Base-by-base conservation (phyloP, 179 eudicot species). In the Dionaea muscipula region DNA sequence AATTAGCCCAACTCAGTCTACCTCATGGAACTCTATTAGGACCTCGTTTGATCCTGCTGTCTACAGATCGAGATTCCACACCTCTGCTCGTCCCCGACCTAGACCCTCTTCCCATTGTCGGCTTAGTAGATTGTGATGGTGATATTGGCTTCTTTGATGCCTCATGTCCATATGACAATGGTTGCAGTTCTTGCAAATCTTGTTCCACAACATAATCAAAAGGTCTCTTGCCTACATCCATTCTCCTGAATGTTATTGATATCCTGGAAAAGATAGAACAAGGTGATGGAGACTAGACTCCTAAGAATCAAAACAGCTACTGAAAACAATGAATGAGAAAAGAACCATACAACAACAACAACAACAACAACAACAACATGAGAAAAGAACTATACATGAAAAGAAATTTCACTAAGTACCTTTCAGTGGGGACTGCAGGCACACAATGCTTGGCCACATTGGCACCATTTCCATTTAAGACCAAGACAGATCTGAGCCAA, bases 241-340 rank as follows among this genome's bases (percentile, higher is more conserved):
- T 87, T 70, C 62, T 87, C 61, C 96, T 71, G 70, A 87, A 84
- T 17, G 96, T 87, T 47, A 87, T 84, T 46, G 96, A 87, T 60
- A 87, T 87, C 80, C 96, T 87, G 46, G 15, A 25, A 17, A 23
- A 26, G 18, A 17, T 15, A 4, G 47, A 14, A 54, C 13, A 36
- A 22, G 47, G n/a, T 12, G 26, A 41, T 41, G 2, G 13, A 41
- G 18, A 41, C 1, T 6, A 18, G 0, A 41, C 46, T 41, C 13
- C 7, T 16, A 14, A 8, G 46, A 18, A 41, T 18, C 46, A 41
- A 0, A 31, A n/a, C n/a, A n/a, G n/a, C n/a, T n/a, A n/a, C n/a
- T n/a, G n/a, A n/a, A n/a, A n/a, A n/a, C n/a, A n/a, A n/a, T n/a
- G n/a, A 3, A 5, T 4, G 7, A 3, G 15, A 51, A 37, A 17